Base-by-base conservation (phyloP, 176 grass and related monocot genomes). In the Secale cereale region DNA sequence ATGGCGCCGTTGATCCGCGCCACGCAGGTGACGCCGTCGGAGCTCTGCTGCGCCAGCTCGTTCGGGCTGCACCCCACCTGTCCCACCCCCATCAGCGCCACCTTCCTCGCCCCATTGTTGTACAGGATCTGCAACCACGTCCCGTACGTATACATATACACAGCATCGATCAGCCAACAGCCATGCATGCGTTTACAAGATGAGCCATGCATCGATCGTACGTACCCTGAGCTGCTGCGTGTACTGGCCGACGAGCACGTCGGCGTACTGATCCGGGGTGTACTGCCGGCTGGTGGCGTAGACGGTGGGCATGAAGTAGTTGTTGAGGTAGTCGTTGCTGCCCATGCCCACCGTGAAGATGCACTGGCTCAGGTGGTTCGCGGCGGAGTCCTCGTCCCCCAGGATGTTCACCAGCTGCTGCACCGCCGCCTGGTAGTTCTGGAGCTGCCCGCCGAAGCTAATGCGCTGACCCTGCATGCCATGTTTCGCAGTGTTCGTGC, bases 271-370 rank as follows among this genome's bases (percentile, higher is more conserved):
- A 69, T 90, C 87, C 15, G 96, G 87, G 8, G 87, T 95, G 96
- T 84, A 98, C 81, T 94, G 91, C 27, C 33, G 85, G 65, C 91
- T 88, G 26, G 89, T 95, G 20, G 6, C 0, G 92, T 95, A 95
- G 48, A 98, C 31, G 3, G 79, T 7, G 0, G 95, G 91, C 95
- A 98, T 98, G 95, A 98, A 98, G 88, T 98, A 95, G 87, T 98
- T 98, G 89, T 98, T 98, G 77, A 98, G 90, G 78, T 98, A 98
- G 79, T 98, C 95, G 50, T 98, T 98, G 91, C 92, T 95, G 74
- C 95, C 95, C 91, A 98, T 95, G 29, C 91, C 93, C 6, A 98
- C 85, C 1, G 91, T 88, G 89, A 98, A 95, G 62, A 95, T 93
- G 91, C 95, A 98, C 82, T 89, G 91, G 85, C 93, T 98, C 59